Base-by-base conservation (phyloP, 108 stramenopile genomes). In the Skeletonema tropicum region DNA sequence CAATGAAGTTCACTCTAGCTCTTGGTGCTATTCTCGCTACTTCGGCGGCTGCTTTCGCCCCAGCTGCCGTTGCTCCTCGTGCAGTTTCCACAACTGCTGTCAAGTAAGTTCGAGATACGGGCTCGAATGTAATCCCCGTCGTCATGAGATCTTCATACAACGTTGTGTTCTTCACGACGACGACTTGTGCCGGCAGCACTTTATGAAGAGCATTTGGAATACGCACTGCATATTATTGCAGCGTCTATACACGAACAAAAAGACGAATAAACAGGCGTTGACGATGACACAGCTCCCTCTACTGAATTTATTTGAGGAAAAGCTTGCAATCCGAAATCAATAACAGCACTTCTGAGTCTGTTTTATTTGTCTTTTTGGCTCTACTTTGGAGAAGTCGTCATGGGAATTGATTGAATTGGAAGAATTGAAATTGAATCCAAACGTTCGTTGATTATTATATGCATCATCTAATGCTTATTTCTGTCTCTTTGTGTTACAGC, bases 1-100 rank as follows among this genome's bases (percentile, higher is more conserved):
- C 81, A 46, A 94, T 94, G 93, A 92, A 94, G 83, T 85, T 94
- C 80, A 80, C 93, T 59, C 64, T 86, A 57, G 84, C 87, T 59
- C 68, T 86, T 68, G 77, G 79, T 64, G 86, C 90, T 63, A 79
- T 91, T 52, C 72, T 94, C 55, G 73, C 90, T 71, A 83, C 90
- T 60, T 86, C 91, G 67, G 90, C 90, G 64, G 75, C 89, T 26
- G 90, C 91, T 68, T 92, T 91, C 72, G 81, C 83, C 42, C 89
- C 90, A 64, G 59, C 77, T 31, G 74, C 87, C 62, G 79, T 85
- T 64, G 77, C 67, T n/a, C 68, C 80, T 45, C 70, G 76, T 58
- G 75, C 70, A 3, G 70, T 77, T 31, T 74, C 65, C 29, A 58
- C 49, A 23, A 71, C 79, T 25, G 71, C 71, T 19, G 46, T 79